Base-by-base conservation (phyloP, 139 green algal species). In the Ettlia oleoabundans region DNA sequence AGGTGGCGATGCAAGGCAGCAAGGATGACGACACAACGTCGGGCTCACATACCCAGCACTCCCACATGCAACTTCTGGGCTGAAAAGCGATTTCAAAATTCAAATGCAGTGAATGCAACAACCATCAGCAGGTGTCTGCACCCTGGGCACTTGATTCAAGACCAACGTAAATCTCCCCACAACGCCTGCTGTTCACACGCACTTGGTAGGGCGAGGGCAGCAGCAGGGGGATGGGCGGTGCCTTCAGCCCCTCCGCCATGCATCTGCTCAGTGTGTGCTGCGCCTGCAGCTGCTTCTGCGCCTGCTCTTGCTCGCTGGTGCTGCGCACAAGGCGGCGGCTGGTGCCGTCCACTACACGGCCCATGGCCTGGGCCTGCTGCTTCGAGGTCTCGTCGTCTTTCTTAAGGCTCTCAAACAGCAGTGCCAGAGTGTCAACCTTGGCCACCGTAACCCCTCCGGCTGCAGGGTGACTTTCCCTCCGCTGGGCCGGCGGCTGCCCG, bases 371-470 rank as follows among this genome's bases (percentile, higher is more conserved):
- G 47, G 15, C 47, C 47, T 33, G 35, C 73, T 68, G 73, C 35
- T 69, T 28, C 13, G 47, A 10, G 15, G 47, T 15, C 47, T 58
- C 73, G 35, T 55, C 53, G 58, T 68, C 73, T 24, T 41, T 32
- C 18, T 52, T 35, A 33, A 80, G 53, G 8, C 35, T 40, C 30
- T 32, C 38, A 52, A 80, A 80, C 53, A 80, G 35, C 5, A 52
- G n/a, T 24, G 53, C 28, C 18, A 80, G 53, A 5, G 53, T 68
- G 73, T 80, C 73, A 51, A n/a, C 37, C 52, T 52, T 69, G 35
- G 73, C 73, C 26, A 67, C 43, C 19, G 24, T 3, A 1, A 24
- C 26, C 15, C 15, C 64, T 42, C 18, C 18, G 21, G 37, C 38
- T 3, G 66, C 42, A 38, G 42, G 47, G 15, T 24, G 47, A 10